phyloP scores from a whole-genome alignment of 305 asterid genomes.

The Fraxinus angustifolia region DNA sequence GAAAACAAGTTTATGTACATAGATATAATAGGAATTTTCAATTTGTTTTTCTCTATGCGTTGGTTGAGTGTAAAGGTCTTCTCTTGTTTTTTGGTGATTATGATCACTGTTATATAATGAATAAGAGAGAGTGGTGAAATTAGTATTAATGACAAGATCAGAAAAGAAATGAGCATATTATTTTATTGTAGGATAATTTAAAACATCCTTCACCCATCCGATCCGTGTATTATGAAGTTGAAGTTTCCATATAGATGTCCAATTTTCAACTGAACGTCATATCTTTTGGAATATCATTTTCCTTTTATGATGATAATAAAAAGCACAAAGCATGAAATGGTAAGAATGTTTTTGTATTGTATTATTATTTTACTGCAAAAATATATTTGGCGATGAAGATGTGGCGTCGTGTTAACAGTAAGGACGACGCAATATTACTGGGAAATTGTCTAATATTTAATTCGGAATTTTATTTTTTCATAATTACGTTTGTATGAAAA shows the following conservation, averaged over 20 bases:
- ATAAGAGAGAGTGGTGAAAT: slow-evolving; percentile 13
- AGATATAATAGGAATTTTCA: slow-evolving; percentile 23
- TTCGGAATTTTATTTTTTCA: background rate
- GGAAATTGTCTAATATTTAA: background rate
- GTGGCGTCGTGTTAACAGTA: background rate
- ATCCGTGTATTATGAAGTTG: background rate
- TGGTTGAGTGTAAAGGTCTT: slow-evolving; percentile 24
- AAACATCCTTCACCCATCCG: background rate
- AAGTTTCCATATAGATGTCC: background rate
- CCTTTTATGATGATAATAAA: background rate
- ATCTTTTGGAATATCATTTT: background rate
- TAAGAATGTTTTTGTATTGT: background rate
- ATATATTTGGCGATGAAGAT: background rate
- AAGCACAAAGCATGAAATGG: background rate
- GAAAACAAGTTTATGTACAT: slow-evolving; percentile 38
- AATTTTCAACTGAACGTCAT: background rate
- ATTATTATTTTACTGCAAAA: background rate
- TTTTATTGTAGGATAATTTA: background rate
- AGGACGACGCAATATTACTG: background rate
- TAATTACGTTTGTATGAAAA: background rate
- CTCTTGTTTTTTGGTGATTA: background rate
- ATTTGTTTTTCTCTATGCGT: slow-evolving; percentile 35
- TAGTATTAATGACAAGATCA: background rate
- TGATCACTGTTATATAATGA: slow-evolving; percentile 17
- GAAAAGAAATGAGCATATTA: background rate